Evolutionary conservation across 2,329 filamentous ascomycete species (phyloP).

Genomic region (Macrophomina tecta): DNA sequence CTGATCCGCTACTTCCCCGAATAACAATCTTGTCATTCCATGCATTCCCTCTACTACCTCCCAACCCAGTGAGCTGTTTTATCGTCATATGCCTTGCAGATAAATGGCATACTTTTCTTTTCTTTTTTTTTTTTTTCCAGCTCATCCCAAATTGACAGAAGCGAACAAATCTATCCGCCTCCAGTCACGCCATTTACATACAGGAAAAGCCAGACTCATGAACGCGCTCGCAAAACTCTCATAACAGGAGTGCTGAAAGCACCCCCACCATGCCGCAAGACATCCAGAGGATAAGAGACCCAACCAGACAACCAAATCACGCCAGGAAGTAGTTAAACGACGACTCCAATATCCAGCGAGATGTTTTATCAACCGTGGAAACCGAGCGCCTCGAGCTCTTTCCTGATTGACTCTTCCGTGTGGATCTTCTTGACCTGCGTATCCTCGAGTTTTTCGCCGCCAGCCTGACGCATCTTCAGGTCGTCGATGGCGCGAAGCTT

Average conservation of each 20-base stretch:
- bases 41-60: too few species aligned
- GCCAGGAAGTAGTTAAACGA: not conserved
- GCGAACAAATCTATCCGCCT: too few species aligned
- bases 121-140: not conserved
- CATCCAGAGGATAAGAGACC: not conserved
- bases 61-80: too few species aligned
- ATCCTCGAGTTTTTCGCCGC: constrained; percentile 95
- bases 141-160: too few species aligned
- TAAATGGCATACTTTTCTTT: not conserved
- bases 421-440: constrained; percentile 98
- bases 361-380: constrained; percentile 34
- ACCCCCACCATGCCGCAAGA: not conserved
- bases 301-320: not conserved
- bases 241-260: not conserved
- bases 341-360: not conserved
- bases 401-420: constrained; percentile 82
- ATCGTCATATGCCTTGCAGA: not conserved
- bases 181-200: not conserved
- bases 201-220: not conserved
- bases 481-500: constrained; percentile 98
- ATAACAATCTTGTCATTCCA: too few species aligned
- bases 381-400: constrained; percentile 75
- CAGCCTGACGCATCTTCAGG: constrained; percentile 92
- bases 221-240: not conserved
- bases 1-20: too few species aligned